Base-by-base conservation (phyloP, 768 basidiomycete species). In the Flagelloscypha sp. region DNA sequence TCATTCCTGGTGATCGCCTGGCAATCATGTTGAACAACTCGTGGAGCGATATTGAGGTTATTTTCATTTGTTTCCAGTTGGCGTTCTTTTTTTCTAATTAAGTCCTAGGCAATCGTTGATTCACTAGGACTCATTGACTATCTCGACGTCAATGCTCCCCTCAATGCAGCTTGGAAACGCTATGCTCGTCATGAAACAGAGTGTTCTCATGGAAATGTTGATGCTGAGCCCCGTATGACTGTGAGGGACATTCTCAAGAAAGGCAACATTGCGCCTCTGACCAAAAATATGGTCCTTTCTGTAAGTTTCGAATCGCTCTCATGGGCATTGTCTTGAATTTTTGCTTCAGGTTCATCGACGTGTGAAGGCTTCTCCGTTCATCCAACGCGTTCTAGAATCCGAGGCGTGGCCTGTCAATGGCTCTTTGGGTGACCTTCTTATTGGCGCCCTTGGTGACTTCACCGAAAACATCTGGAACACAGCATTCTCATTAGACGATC, bases 141-240 rank as follows among this genome's bases (percentile, higher is more conserved):
- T 2, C 11, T 34, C 7, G 33, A 34, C 33, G 33, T 34, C 11
- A 17, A 20, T 16, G 13, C 15, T 11, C 7, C n/a, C 11, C 12
- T 12, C 10, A 21, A 15, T 17, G n/a, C 21, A 2, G 24, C 18
- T 12, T 34, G 33, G 33, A 22, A 22, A 16, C n/a, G 33, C 12
- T 34, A 20, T 34, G 33, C 33, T 34, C 33, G 24, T 8, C 33
- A 34, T 23, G 33, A 34, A 16, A 21, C 33, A 9, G 33, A 34
- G 24, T 17, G n/a, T 11, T 34, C 33, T 11, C 18, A 34, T 12
- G 12, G 7, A 11, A 21, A 34, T 18, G 9, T 21, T 20, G 18
- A 16, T 31, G 16, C 16, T 16, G 30, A 11, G 12, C 33, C 33
- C 11, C n/a, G 33, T 8, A 8, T 34, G 7, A 34, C 33, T 11